These are phyloP conservation scores for Gossypium australe DNA, from an alignment of 345 rosid genomes.

Conservation along the genomic window DNA sequence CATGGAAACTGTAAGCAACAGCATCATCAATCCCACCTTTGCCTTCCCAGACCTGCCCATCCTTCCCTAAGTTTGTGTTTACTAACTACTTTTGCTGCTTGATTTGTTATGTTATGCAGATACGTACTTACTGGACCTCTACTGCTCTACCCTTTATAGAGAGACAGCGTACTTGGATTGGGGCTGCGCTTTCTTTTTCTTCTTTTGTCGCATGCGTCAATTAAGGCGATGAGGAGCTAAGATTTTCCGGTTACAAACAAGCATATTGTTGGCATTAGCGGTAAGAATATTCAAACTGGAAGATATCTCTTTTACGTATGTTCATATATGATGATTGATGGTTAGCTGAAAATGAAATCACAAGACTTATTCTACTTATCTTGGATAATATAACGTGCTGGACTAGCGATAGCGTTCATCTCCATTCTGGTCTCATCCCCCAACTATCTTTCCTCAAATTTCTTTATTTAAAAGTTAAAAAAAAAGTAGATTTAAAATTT, in stretches of 20 bases:
- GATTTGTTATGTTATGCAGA: background rate
- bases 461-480: too few species aligned
- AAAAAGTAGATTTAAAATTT: too few species aligned
- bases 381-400: too few species aligned
- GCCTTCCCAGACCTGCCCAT: background rate
- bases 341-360: background rate
- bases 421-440: too few species aligned
- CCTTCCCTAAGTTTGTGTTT: background rate
- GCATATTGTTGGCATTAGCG: background rate
- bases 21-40: background rate
- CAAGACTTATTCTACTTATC: background rate
- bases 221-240: background rate
- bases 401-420: too few species aligned
- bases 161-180: background rate
- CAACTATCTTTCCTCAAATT: too few species aligned
- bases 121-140: background rate
- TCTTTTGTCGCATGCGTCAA: background rate
- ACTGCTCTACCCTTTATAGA: background rate
- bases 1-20: background rate
- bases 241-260: background rate
- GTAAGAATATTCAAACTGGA: background rate
- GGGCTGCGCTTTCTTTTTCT: background rate
- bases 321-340: background rate
- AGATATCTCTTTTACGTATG: background rate
- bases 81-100: background rate